These are phyloP conservation scores for Benincasa hispida DNA, from an alignment of 306 rosid genomes.

Conservation along the genomic window DNA sequence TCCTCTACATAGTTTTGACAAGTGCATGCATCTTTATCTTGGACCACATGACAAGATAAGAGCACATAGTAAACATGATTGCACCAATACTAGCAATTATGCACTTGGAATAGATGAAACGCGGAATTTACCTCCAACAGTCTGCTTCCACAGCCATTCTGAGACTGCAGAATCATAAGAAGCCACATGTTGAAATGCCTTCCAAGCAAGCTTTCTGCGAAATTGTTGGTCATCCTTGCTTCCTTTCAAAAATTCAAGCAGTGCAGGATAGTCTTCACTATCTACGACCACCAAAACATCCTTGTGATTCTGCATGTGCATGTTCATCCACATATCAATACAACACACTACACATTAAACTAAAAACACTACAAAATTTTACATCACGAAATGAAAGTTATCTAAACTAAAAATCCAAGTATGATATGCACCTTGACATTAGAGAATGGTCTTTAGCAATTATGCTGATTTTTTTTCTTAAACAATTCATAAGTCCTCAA, in stretches of 20 bases:
- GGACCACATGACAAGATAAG: not conserved
- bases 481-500: not conserved
- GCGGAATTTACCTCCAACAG: conserved; percentile 39
- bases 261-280: conserved; percentile 68
- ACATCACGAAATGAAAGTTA: not conserved
- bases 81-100: not conserved
- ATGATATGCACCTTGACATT: not conserved
- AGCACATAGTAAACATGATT: not conserved
- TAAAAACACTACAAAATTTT: not conserved
- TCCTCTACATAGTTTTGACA: not conserved
- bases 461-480: too few species aligned
- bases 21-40: not conserved
- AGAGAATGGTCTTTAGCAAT: not conserved
- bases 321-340: not conserved
- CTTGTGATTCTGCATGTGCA: conserved; percentile 62
- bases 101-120: not conserved
- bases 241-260: conserved; percentile 62
- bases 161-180: conserved; percentile 88
- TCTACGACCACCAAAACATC: conserved; percentile 91
- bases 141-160: conserved; percentile 96
- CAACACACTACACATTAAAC: not conserved
- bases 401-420: not conserved
- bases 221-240: conserved; percentile 45
- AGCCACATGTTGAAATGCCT: conserved; percentile 86
- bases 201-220: conserved; percentile 83